Evolutionary conservation across 768 basidiomycete species (phyloP).

Genomic region (Lentinula raphanica): DNA sequence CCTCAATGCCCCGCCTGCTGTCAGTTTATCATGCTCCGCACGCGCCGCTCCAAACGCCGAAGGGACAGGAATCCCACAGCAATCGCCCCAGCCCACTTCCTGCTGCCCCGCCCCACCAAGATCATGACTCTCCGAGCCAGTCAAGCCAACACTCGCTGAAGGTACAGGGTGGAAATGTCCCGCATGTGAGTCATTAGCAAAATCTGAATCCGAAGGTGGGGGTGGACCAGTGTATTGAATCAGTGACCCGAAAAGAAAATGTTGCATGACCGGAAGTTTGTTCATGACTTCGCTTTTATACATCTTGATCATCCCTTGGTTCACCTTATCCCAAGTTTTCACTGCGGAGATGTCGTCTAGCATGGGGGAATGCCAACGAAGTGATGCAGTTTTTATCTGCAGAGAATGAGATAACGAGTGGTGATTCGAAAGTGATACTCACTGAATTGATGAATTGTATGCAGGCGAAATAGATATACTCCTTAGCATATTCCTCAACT

Average conservation of each 20-base stretch:
- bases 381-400: constrained; percentile 90
- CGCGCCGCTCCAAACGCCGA: constrained; percentile 73
- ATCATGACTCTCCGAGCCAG: constrained; percentile 22
- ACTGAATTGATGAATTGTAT: constrained; percentile 95
- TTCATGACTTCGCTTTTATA: constrained; percentile 91
- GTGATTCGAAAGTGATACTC: constrained; percentile 16
- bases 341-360: constrained; percentile 95
- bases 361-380: constrained; percentile 99
- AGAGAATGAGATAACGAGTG: not conserved
- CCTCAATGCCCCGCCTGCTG: not conserved
- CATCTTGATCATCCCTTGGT: constrained; percentile 97
- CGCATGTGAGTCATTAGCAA: constrained; percentile 25
- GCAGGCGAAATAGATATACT: constrained; percentile 97
- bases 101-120: constrained; percentile 42
- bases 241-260: constrained; percentile 89
- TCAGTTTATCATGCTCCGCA: constrained; percentile 37
- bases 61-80: constrained; percentile 87
- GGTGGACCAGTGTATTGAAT: constrained; percentile 62
- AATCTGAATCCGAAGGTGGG: constrained; percentile 28
- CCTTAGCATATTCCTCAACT: constrained; percentile 83
- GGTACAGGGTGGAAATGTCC: constrained; percentile 44
- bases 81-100: constrained; percentile 78
- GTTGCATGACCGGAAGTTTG: constrained; percentile 94
- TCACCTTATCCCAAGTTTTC: constrained; percentile 95
- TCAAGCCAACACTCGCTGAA: not conserved